Conservation (phyloP, 2,329 filamentous ascomycete genomes). For the Amesomyces nigricolor region DNA sequence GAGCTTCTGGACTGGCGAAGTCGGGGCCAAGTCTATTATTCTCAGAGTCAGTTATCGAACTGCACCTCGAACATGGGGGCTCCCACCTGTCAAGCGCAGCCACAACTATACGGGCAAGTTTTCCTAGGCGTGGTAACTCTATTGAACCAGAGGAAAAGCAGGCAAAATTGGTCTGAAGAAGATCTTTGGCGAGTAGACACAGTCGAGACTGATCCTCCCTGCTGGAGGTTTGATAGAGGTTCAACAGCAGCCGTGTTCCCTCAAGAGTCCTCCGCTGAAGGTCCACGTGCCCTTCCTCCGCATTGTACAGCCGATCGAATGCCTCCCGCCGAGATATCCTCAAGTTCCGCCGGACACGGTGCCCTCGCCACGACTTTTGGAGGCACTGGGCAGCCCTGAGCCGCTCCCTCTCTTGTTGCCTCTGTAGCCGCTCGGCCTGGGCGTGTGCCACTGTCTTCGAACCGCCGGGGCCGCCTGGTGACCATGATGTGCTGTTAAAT, state of each 20-base stretch:
- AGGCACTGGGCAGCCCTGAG: slow-evolving; percentile 67
- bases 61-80: not conserved
- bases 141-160: slow-evolving; percentile 32
- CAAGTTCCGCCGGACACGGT: slow-evolving; percentile 55
- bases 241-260: slow-evolving; percentile 45
- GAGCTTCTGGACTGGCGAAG: slow-evolving; percentile 22
- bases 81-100: slow-evolving; percentile 31
- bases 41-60: not conserved
- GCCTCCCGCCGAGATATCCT: slow-evolving; percentile 51
- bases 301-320: slow-evolving; percentile 57
- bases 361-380: slow-evolving; percentile 78
- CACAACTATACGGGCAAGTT: slow-evolving; percentile 36
- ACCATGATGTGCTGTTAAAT: slow-evolving; percentile 61
- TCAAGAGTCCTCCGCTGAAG: slow-evolving; percentile 33
- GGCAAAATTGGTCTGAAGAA: slow-evolving; percentile 33
- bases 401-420: slow-evolving; percentile 75
- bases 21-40: slow-evolving; percentile 12
- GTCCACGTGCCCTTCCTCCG: slow-evolving; percentile 31
- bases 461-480: slow-evolving; percentile 51
- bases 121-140: slow-evolving; percentile 30
- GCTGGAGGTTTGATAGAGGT: slow-evolving; percentile 42
- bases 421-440: slow-evolving; percentile 74
- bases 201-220: slow-evolving; percentile 46
- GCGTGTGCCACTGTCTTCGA: slow-evolving; percentile 78
- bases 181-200: slow-evolving; percentile 40